Conservation (phyloP, 2,329 filamentous ascomycete species). For the Ophiostoma pallidulum region DNA sequence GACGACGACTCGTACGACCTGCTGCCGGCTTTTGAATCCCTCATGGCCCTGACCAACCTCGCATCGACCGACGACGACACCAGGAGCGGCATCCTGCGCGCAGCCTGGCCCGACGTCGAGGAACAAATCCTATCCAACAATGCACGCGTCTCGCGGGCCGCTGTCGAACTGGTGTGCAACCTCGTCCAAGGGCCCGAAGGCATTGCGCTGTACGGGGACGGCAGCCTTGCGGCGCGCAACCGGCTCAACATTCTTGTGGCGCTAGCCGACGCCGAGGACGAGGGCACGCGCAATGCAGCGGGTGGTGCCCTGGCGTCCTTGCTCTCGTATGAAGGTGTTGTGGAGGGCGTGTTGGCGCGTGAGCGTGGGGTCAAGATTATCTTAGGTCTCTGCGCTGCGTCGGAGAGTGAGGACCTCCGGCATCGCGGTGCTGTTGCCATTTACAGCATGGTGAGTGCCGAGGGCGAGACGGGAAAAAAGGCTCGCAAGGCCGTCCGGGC, state of each 20-base stretch:
- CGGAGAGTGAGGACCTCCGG: constrained; percentile 59
- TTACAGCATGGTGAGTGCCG: constrained; percentile 59
- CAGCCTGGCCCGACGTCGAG: constrained; percentile 67
- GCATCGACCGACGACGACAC: constrained; percentile 66
- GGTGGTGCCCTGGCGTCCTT: constrained; percentile 82
- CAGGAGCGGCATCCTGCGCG: constrained; percentile 59
- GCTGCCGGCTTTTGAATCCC: constrained; percentile 78
- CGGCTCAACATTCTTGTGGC: constrained; percentile 78
- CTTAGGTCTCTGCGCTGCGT: constrained; percentile 72
- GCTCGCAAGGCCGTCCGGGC: constrained; percentile 52
- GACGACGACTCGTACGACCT: constrained; percentile 53
- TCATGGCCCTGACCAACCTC: constrained; percentile 89
- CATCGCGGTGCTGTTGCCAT: constrained; percentile 68
- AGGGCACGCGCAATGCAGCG: constrained; percentile 69
- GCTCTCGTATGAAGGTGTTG: constrained; percentile 66
- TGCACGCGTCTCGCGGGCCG: constrained; percentile 65
- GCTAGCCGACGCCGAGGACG: constrained; percentile 76
- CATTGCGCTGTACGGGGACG: constrained; percentile 59
- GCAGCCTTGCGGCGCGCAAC: constrained; percentile 52
- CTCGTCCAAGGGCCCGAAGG: constrained; percentile 62
- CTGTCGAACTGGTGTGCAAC: constrained; percentile 87
- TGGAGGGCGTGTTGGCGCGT: constrained; percentile 59
- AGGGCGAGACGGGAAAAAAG: constrained; percentile 53
- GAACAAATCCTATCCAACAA: constrained; percentile 75
- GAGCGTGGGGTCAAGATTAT: constrained; percentile 67